Evolutionary conservation across 345 rosid species (phyloP).

Genomic region (Adansonia digitata): DNA sequence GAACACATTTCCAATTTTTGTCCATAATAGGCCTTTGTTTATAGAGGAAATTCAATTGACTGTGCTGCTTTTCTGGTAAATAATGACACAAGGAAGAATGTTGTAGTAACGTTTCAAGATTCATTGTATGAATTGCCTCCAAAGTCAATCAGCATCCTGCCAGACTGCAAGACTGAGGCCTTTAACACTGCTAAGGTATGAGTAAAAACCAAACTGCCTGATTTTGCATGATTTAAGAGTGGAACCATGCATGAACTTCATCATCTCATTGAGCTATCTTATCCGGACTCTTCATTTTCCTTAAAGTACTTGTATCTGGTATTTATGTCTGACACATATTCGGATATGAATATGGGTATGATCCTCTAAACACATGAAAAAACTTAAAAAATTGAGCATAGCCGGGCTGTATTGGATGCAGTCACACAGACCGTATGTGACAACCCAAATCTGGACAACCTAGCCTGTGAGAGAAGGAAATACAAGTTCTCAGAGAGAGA

Average conservation of each 20-base stretch:
- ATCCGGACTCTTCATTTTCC: too few species aligned
- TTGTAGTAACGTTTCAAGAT: constrained; percentile 40
- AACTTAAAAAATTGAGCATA: too few species aligned
- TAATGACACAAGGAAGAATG: constrained; percentile 23
- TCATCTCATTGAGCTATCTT: not conserved
- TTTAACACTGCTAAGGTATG: constrained; percentile 73
- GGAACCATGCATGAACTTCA: not conserved
- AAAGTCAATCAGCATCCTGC: constrained; percentile 60
- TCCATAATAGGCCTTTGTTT: constrained; percentile 59
- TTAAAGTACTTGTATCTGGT: not conserved
- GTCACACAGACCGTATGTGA: too few species aligned
- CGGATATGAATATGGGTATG: not conserved
- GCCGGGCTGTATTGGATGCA: too few species aligned
- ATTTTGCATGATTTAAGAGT: not conserved
- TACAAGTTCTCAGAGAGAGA: not conserved
- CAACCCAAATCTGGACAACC: too few species aligned
- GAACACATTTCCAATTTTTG: not conserved
- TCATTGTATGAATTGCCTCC: constrained; percentile 49
- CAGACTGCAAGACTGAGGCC: constrained; percentile 64
- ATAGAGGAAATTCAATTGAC: constrained; percentile 28
- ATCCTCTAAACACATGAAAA: not conserved
- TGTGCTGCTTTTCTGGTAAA: constrained; percentile 76
- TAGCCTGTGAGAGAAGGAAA: not conserved
- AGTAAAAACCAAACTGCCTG: not conserved
- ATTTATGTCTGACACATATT: not conserved